These are phyloP conservation scores for Apiotrichum montevideense DNA, from an alignment of 1,284 basidiomycete species.

Conservation along the genomic window DNA sequence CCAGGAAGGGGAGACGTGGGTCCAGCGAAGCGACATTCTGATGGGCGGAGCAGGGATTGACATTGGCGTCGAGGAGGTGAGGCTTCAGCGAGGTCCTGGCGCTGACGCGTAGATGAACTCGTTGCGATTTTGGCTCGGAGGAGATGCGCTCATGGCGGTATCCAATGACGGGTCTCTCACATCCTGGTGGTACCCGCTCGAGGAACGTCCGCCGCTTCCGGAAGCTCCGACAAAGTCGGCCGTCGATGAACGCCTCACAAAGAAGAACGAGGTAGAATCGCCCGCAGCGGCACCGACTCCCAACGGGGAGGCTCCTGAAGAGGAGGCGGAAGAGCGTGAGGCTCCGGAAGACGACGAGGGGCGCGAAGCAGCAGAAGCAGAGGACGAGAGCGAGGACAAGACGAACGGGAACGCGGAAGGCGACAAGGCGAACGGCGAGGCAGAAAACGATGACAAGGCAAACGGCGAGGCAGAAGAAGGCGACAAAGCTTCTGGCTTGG, in stretches of 20 bases:
- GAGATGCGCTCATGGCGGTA: slow-evolving; percentile 32
- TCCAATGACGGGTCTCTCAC: slow-evolving; percentile 39
- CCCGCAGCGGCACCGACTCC: neutral
- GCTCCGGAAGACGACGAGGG: slow-evolving; percentile 36
- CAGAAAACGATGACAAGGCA: neutral
- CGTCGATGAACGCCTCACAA: slow-evolving; percentile 6
- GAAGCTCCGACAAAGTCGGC: neutral
- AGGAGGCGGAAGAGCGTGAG: slow-evolving; percentile 2
- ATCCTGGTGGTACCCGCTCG: slow-evolving; percentile 36
- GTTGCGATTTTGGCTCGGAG: slow-evolving; percentile 32
- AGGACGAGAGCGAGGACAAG: neutral
- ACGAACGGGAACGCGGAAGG: neutral
- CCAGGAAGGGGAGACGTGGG: slow-evolving; percentile 26
- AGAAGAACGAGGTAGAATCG: slow-evolving; percentile 7
- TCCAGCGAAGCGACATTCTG: slow-evolving; percentile 28
- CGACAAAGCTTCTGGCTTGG: neutral
- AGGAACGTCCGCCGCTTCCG: slow-evolving; percentile 8
- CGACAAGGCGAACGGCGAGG: neutral
- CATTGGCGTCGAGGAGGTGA: slow-evolving; percentile 37
- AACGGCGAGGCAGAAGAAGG: neutral
- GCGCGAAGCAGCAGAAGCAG: neutral
- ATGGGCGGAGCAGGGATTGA: slow-evolving; percentile 26
- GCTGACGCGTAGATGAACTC: slow-evolving; percentile 36
- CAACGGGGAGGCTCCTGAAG: slow-evolving; percentile 7
- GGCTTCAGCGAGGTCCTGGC: neutral